phyloP scores from a whole-genome alignment of 805 yeast genomes.

The Ogataea dorogensis region DNA sequence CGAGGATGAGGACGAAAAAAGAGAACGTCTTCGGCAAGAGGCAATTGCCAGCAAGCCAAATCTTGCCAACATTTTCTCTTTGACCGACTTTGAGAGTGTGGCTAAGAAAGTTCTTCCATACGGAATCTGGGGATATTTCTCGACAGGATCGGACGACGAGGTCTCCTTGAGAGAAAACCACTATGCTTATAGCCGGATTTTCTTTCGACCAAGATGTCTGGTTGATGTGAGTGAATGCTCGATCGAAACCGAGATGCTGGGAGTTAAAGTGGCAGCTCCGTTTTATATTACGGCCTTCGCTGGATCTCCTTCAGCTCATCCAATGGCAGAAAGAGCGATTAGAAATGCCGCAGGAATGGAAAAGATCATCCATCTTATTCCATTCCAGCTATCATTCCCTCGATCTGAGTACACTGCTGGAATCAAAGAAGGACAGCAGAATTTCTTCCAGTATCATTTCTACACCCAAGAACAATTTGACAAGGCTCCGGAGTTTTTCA shows the following conservation, averaged over 20 bases:
- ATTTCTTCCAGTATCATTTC: slow-evolving; percentile 85
- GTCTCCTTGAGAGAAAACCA: slow-evolving; percentile 86
- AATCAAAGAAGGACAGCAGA: slow-evolving; percentile 58
- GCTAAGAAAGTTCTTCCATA: slow-evolving; percentile 73
- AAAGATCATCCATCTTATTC: slow-evolving; percentile 77
- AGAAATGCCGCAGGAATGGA: slow-evolving; percentile 71
- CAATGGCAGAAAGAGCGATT: slow-evolving; percentile 80
- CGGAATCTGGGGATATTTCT: slow-evolving; percentile 85
- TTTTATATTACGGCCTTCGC: slow-evolving; percentile 91
- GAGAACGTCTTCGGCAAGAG: slow-evolving; percentile 41
- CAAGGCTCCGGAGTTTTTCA: slow-evolving; percentile 37
- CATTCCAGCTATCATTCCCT: slow-evolving; percentile 81
- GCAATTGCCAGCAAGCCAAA: slow-evolving; percentile 58
- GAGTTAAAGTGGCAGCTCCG: slow-evolving; percentile 63
- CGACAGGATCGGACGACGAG: slow-evolving; percentile 91
- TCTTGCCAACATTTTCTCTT: slow-evolving; percentile 62
- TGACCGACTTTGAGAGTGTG: slow-evolving; percentile 82
- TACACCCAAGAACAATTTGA: slow-evolving; percentile 58
- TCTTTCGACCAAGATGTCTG: slow-evolving; percentile 78
- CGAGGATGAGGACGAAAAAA: slow-evolving; percentile 25
- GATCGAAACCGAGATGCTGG: slow-evolving; percentile 65
- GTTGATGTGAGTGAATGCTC: slow-evolving; percentile 71
- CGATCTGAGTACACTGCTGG: slow-evolving; percentile 73
- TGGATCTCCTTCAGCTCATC: slow-evolving; percentile 80
- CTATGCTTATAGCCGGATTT: slow-evolving; percentile 78